Conservation (phyloP, 768 basidiomycete species). For the Lactarius hengduanensis region DNA sequence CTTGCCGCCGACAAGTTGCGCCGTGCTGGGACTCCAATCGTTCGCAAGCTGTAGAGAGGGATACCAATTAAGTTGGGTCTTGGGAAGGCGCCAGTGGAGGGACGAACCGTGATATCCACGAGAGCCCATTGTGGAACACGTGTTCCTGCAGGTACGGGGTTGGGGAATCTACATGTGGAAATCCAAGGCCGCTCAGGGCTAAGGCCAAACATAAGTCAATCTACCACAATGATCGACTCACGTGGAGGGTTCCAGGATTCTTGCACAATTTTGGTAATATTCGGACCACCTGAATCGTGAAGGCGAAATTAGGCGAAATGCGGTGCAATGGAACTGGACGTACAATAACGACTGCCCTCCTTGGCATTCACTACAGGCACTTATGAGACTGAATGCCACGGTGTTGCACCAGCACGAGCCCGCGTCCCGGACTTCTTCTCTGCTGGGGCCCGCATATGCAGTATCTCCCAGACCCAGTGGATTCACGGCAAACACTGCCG, state of each 20-base stretch:
- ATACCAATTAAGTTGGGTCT: neutral
- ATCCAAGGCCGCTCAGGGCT: neutral
- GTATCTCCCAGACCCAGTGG: neutral
- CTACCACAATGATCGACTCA: neutral
- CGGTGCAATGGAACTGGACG: neutral
- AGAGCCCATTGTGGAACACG: constrained; percentile 19
- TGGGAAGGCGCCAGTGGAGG: neutral
- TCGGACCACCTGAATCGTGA: neutral
- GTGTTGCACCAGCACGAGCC: neutral
- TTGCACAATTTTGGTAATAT: neutral
- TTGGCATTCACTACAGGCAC: neutral
- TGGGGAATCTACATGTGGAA: constrained; percentile 4
- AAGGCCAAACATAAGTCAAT: neutral
- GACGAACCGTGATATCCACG: constrained; percentile 10
- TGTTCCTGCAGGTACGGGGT: constrained; percentile 16
- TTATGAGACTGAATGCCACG: neutral
- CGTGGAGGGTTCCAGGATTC: neutral
- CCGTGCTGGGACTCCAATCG: no score
- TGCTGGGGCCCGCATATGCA: neutral
- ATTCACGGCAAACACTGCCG: neutral
- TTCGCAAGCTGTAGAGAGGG: no score
- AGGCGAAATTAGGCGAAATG: neutral
- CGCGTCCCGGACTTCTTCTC: neutral
- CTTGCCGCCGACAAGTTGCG: no score
- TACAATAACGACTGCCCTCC: neutral